Conservation (phyloP, 2,329 filamentous ascomycete genomes). For the Phoma sp. region DNA sequence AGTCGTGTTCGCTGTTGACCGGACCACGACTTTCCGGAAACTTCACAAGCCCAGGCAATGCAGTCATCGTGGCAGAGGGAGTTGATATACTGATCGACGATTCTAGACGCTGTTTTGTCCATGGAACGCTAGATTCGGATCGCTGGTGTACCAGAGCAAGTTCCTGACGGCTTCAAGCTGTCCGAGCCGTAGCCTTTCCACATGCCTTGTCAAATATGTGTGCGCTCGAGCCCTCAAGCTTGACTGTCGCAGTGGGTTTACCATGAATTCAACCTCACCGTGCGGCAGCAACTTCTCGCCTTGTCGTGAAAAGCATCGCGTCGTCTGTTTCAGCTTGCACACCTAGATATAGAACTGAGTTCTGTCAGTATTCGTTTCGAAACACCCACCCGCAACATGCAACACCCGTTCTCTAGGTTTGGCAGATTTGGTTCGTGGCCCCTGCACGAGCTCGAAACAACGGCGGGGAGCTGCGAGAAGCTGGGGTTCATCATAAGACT, state of each 20-base stretch:
- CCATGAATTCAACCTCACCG: too few species aligned
- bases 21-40: too few species aligned
- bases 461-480: background rate
- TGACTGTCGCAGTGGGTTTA: too few species aligned
- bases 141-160: background rate
- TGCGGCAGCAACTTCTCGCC: too few species aligned
- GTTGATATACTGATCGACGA: background rate
- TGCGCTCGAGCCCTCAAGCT: too few species aligned
- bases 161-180: background rate
- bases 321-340: background rate
- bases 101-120: background rate
- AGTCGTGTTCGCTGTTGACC: too few species aligned
- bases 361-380: slow-evolving; percentile 9
- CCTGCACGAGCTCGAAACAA: background rate
- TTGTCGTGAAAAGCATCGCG: background rate
- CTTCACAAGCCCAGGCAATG: too few species aligned
- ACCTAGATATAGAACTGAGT: background rate
- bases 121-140: background rate
- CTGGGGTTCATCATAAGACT: background rate
- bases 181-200: background rate
- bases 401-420: slow-evolving; percentile 1
- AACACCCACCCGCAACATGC: slow-evolving; percentile 9
- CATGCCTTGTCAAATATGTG: background rate
- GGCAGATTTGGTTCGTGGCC: background rate
- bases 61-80: background rate